A percentile compares a stretch with the other conserved stretches of the same genome.
Evolutionary conservation across 495 filamentous ascomycete species (phyloP).

Genomic region (Lasiosphaeria ovina): DNA sequence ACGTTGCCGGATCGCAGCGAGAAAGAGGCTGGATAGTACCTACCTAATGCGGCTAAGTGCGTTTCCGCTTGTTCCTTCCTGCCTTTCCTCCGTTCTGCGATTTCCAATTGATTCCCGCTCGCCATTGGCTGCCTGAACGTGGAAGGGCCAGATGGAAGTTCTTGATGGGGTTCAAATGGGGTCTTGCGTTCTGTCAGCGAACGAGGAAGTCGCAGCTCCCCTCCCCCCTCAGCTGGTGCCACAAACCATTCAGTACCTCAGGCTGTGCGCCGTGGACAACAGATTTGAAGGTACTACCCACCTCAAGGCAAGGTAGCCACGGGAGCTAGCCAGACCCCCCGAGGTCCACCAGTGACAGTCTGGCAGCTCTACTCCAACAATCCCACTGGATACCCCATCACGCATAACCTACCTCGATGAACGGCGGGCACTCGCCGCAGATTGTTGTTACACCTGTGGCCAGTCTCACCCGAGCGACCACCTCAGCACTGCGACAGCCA

Average conservation of each 20-base stretch:
- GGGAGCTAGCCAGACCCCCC: no score
- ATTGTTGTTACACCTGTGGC: slow-evolving; percentile 12
- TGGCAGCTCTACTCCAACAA: no score
- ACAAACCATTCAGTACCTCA: background rate
- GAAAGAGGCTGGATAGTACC: slow-evolving; percentile 10
- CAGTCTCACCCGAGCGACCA: background rate
- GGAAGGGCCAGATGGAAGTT: background rate
- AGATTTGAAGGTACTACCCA: no score
- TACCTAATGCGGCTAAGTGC: slow-evolving; percentile 18
- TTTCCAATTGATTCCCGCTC: background rate
- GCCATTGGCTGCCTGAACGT: background rate
- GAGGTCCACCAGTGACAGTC: no score
- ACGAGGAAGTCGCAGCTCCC: background rate
- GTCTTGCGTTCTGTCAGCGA: background rate
- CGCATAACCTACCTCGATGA: background rate
- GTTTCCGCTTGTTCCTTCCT: background rate
- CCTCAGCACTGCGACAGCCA: slow-evolving; percentile 5
- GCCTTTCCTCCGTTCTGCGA: background rate
- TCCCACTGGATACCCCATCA: no score
- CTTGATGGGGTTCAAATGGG: slow-evolving; percentile 1
- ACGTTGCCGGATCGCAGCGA: slow-evolving; percentile 26
- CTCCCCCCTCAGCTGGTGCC: background rate
- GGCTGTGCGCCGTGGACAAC: no score
- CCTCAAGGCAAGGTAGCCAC: no score
- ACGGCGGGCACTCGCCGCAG: no score